A percentile compares a stretch with the other conserved stretches of the same genome.
These are phyloP conservation scores for Elsinoe batatas DNA, from an alignment of 2,329 filamentous ascomycete species.

Conservation along the genomic window DNA sequence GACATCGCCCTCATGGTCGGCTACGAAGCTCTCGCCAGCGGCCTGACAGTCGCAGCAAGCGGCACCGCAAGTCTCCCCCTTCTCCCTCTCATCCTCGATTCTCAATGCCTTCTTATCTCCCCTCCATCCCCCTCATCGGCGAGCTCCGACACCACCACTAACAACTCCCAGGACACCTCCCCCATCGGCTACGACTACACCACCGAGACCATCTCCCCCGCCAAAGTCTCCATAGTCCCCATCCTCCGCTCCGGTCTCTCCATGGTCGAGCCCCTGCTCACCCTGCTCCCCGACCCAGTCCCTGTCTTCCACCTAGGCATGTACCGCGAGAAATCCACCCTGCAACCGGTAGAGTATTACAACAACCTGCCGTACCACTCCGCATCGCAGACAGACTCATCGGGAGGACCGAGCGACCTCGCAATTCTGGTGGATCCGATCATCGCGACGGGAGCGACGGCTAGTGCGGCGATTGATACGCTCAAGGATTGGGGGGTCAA, in stretches of 20 bases:
- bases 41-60: conserved; percentile 47
- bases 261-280: conserved; percentile 55
- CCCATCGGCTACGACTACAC: conserved; percentile 70
- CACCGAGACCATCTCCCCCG: conserved; percentile 52
- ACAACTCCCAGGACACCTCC: conserved; percentile 53
- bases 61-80: conserved; percentile 49
- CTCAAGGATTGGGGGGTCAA: conserved; percentile 86
- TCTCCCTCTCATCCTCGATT: background rate
- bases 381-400: conserved; percentile 26
- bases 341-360: conserved; percentile 93
- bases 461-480: conserved; percentile 79
- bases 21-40: conserved; percentile 64
- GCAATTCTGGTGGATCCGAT: conserved; percentile 85
- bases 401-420: conserved; percentile 42
- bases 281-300: conserved; percentile 65
- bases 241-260: conserved; percentile 86
- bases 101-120: conserved; percentile 13
- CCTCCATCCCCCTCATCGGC: background rate
- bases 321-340: conserved; percentile 78
- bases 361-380: conserved; percentile 82
- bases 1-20: conserved; percentile 78
- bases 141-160: conserved; percentile 1
- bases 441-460: conserved; percentile 87
- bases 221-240: conserved; percentile 69
- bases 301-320: conserved; percentile 89